Conservation (phyloP, 495 filamentous ascomycete genomes). For the Cercophora newfieldiana region DNA sequence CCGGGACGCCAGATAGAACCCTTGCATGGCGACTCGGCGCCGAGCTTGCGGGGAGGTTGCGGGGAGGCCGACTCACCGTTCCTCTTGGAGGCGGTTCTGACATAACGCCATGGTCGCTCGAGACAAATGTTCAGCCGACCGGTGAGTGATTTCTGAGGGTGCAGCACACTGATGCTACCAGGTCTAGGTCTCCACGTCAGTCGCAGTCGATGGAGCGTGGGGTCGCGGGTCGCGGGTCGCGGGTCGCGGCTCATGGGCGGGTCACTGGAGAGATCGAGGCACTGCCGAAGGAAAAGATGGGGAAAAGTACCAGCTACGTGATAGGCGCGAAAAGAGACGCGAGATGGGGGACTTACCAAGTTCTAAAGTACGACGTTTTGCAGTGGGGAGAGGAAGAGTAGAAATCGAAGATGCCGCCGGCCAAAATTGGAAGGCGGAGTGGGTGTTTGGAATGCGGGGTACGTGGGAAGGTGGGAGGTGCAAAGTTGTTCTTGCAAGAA, state of each 20-base stretch:
- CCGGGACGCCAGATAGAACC: background rate
- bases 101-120: slow-evolving; percentile 73
- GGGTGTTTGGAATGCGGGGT: slow-evolving; percentile 13
- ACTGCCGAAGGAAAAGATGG: slow-evolving; percentile 10
- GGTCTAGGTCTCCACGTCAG: slow-evolving; percentile 6
- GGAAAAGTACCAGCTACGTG: background rate
- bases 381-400: background rate
- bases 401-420: slow-evolving; percentile 1
- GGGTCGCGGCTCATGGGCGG: slow-evolving; percentile 23
- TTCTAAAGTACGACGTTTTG: background rate
- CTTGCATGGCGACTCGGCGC: background rate
- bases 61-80: slow-evolving; percentile 62
- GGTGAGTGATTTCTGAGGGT: slow-evolving; percentile 16
- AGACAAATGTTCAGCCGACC: background rate
- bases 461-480: too few relatives aligned
- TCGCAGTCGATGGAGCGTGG: slow-evolving; percentile 12
- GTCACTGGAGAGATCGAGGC: slow-evolving; percentile 19
- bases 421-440: slow-evolving; percentile 28
- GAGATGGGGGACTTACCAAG: background rate
- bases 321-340: background rate
- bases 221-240: slow-evolving; percentile 13
- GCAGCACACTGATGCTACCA: background rate
- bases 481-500: background rate
- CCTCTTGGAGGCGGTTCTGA: slow-evolving; percentile 84
- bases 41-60: background rate